A percentile compares a stretch with the other conserved stretches of the same genome.
phyloP scores from a whole-genome alignment of 495 filamentous ascomycete genomes.

The Aspergillus wentii region DNA sequence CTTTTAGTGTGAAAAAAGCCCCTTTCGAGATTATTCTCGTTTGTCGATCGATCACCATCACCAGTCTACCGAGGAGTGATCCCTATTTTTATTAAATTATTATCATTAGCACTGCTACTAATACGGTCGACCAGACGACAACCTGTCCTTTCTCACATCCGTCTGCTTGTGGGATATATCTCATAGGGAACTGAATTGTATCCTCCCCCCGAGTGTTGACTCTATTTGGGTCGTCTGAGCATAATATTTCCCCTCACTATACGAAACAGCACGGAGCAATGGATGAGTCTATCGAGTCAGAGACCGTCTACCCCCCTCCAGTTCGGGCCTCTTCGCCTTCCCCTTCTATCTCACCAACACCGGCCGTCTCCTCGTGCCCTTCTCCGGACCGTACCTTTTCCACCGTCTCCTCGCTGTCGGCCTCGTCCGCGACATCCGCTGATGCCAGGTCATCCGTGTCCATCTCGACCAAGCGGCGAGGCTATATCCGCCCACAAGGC shows the following conservation, averaged over 20 bases:
- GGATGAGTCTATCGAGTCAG: slow-evolving; percentile 29
- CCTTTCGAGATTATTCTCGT: slow-evolving; percentile 14
- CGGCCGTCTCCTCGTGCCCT: slow-evolving; percentile 58
- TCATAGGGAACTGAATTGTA: too few relatives aligned
- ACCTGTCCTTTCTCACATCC: slow-evolving; percentile 15
- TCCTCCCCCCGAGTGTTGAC: too few relatives aligned
- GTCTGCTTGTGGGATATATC: slow-evolving; percentile 2
- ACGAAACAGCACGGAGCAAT: slow-evolving; percentile 17
- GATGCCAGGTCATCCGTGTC: slow-evolving; percentile 50
- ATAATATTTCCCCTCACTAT: too few relatives aligned
- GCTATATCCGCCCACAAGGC: slow-evolving; percentile 86
- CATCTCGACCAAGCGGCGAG: slow-evolving; percentile 59
- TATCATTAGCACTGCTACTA: too few relatives aligned
- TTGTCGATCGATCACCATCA: slow-evolving; percentile 16
- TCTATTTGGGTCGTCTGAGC: too few relatives aligned
- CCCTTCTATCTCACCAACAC: slow-evolving; percentile 52
- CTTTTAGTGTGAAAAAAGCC: slow-evolving; percentile 22
- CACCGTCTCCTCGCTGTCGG: slow-evolving; percentile 66
- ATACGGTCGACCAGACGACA: slow-evolving; percentile 11
- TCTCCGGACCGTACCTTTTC: slow-evolving; percentile 72
- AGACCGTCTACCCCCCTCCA: slow-evolving; percentile 15
- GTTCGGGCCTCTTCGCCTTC: slow-evolving; percentile 53
- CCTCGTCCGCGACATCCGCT: slow-evolving; percentile 55
- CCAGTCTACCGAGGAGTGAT: slow-evolving; percentile 12
- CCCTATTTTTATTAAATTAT: slow-evolving; percentile 16